Evolutionary conservation across 805 yeast species (phyloP), one percentile per base, ranked within the genome.

Genomic region (Spencermartinsiella europaea): DNA sequence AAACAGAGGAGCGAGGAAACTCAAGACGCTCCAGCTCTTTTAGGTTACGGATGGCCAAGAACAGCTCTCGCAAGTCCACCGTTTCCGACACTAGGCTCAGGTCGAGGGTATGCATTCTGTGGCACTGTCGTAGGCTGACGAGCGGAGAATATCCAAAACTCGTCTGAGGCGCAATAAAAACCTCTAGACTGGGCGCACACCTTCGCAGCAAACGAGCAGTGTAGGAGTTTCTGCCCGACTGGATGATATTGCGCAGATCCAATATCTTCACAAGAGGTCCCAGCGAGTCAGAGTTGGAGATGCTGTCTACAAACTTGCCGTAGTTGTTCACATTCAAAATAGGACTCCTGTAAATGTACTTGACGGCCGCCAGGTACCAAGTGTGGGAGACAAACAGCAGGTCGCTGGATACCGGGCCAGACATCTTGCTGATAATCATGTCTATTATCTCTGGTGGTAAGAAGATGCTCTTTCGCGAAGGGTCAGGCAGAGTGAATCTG

Each of bases 101-200:
- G 61, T 91, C 97, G 33, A 91, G 68, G 1, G 79, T 75, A 51
- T 72, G 72, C 47, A 91, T 67, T 22, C 74, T 71, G 19, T 68
- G 68, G 62, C 99, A 93, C 37, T 81, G 71, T 48, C 85, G 76
- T 38, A 93, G 70, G 42, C 95, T 81, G n/a, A 87, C 76, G 54
- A 91, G 67, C 1, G 98, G 97, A 1, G 95, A 85, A 42, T 81
- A 75, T 0, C 99, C 99, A 69, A 93, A 91, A 67, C 95, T 84
- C 27, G 97, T 83, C 61, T 91, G 98, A 2, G 98, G 96, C 0
- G 98, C 96, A 5, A 85, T 76, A 57, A 93, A 89, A 8, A 73
- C 69, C 52, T 80, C 76, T 41, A 93, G 68, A 34, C 72, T 75
- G 16, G 73, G 63, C 5, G 89, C 76, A 45, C 96, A 85, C 35